phyloP scores from a whole-genome alignment of 2,329 filamentous ascomycete species.

The Trichoderma asperellum region DNA sequence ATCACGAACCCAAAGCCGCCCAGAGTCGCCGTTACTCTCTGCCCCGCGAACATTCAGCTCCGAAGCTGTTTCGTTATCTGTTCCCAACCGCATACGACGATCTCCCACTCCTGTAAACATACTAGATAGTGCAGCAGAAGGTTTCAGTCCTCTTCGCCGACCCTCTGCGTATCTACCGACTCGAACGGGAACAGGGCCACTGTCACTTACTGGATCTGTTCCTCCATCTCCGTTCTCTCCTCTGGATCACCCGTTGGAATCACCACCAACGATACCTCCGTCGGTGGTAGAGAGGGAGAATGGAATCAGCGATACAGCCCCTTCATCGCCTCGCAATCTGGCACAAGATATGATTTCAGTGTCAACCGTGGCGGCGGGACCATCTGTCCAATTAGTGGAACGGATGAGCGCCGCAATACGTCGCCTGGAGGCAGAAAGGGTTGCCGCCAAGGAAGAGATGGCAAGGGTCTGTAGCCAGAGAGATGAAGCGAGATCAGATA shows the following conservation, averaged over 20 bases:
- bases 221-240: conserved; percentile 51
- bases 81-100: conserved; percentile 43
- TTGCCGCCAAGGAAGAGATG: conserved; percentile 85
- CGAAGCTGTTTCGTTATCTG: conserved; percentile 55
- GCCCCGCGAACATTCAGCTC: conserved; percentile 58
- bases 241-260: conserved; percentile 47
- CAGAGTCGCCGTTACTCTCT: conserved; percentile 58
- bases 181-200: conserved; percentile 48
- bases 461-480: conserved; percentile 78
- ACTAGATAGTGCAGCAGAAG: conserved; percentile 46
- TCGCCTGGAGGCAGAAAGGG: conserved; percentile 88
- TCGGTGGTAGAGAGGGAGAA: conserved; percentile 54
- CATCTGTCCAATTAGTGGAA: conserved; percentile 92
- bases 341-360: conserved; percentile 85
- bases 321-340: conserved; percentile 67
- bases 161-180: conserved; percentile 53
- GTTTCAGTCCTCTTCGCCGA: conserved; percentile 50
- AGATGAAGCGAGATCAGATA: conserved; percentile 88
- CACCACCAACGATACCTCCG: conserved; percentile 44
- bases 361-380: conserved; percentile 86
- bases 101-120: conserved; percentile 54
- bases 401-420: conserved; percentile 93
- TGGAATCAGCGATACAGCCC: conserved; percentile 50
- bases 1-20: conserved; percentile 54
- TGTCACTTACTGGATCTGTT: conserved; percentile 45